These are phyloP conservation scores for Wickerhamomyces rabaulensis DNA, from an alignment of 805 yeast genomes.

Conservation along the genomic window DNA sequence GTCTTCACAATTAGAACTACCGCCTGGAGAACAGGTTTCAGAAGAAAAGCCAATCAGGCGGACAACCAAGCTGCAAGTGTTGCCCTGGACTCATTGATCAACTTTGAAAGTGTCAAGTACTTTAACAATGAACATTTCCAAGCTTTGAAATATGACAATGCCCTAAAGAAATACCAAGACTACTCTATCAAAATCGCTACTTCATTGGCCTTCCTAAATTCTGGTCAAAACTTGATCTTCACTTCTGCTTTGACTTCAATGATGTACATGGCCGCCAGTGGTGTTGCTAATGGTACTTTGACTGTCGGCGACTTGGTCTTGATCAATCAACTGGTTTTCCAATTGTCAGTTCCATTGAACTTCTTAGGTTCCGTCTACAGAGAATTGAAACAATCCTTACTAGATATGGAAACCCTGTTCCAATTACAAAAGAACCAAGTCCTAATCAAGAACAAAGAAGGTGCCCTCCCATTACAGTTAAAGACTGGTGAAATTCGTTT, in stretches of 20 bases:
- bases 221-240: constrained; percentile 77
- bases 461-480: constrained; percentile 57
- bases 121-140: constrained; percentile 87
- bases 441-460: constrained; percentile 53
- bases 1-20: constrained; percentile 87
- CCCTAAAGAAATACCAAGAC: constrained; percentile 67
- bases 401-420: constrained; percentile 95
- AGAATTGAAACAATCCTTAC: constrained; percentile 84
- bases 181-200: constrained; percentile 75
- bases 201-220: constrained; percentile 69
- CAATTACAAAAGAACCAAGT: constrained; percentile 74
- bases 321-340: constrained; percentile 94
- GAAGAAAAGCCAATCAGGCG: constrained; percentile 86
- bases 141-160: constrained; percentile 69
- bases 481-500: constrained; percentile 64
- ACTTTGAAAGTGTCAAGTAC: constrained; percentile 90
- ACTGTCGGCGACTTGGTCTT: constrained; percentile 94
- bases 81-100: constrained; percentile 88
- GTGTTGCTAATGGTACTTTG: constrained; percentile 75
- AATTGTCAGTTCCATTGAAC: constrained; percentile 89
- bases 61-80: constrained; percentile 95
- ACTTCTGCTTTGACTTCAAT: constrained; percentile 88
- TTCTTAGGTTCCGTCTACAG: constrained; percentile 94
- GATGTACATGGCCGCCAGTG: constrained; percentile 98
- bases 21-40: constrained; percentile 91